Base-by-base conservation (phyloP, 176 grass and related monocot genomes). In the Zoysia japonica region DNA sequence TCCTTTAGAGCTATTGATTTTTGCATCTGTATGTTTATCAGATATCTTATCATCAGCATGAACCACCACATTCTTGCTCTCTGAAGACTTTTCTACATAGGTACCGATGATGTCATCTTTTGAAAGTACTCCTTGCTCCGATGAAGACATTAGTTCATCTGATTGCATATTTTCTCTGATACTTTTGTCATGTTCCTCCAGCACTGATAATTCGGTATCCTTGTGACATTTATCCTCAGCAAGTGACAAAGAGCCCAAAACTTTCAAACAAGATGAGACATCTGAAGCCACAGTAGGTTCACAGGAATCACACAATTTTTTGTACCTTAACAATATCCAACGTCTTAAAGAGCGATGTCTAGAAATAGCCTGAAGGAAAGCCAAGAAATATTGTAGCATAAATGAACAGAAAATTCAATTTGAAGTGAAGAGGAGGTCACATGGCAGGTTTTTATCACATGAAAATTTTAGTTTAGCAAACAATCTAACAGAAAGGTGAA, bases 311-410 rank as follows among this genome's bases (percentile, higher is more conserved):
- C 75, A 80, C 78, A 94, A 72, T 70, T 88, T 97, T 54, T 85
- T 90, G 71, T 91, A 91, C 72, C 86, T 92, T 67, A 61, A 90
- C 49, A 88, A 41, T 71, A 97, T 88, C 94, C 94, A 97, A 80
- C 65, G 36, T 78, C 82, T 92, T 88, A 97, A 80, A 68, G 87
- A 88, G 74, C 85, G 85, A 82, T 92, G 78, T 70, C 68, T 88
- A 28, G 83, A 88, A 65, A 90, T 89, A 49, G 86, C 89, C 94
- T 97, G 83, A 85, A 76, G 55, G 63, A 47, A 76, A 93, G 83
- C 66, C 59, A 72, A 57, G 17, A 15, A 55, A 35, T 65, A 51
- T 28, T 63, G 4, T 72, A 36, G 56, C 17, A 77, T n/a, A 86
- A 46, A 83, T 76, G 68, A 72, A 50, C 39, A 78, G 35, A 78